Evolutionary conservation across 306 rosid genomes (phyloP), one percentile per base, ranked within the genome.

Genomic region (Cucumis hystrix): DNA sequence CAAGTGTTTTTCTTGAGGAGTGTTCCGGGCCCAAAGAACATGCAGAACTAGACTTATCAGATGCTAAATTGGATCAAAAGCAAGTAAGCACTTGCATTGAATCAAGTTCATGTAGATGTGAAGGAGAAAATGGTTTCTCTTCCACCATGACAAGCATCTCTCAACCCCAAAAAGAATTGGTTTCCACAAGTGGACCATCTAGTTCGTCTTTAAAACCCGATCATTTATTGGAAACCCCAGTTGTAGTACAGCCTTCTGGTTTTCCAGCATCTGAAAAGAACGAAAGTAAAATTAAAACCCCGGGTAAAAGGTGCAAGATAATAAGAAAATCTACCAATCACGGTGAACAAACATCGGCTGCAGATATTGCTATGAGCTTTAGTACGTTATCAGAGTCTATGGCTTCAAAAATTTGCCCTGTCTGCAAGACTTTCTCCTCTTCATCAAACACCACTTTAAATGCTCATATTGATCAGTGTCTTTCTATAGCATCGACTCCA

Each of bases 401-500:
- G 91, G 83, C 81, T 82, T 88, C 89, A 2, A 80, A 88, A 82
- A 54, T 79, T 39, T 88, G 91, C 86, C 91, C 91, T 84, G 91
- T 88, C 80, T 88, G 91, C 83, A 88, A 84, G 71, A 79, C 81
- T 47, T 88, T 88, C 84, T 86, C 91, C 20, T 88, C 91, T 0
- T 80, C 91, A 8, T 88, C 91, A 7, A 88, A 88, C 57, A 88
- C 91, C 55, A 88, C 91, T 74, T 80, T 88, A 83, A 88, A 88
- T 79, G 91, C 91, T 41, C 91, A 88, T 72, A 88, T 88, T 7
- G 91, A 88, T 77, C 91, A 88, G 74, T 88, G 91, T 76, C 89
- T 88, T 75, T 84, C 91, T 15, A 79, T 76, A 67, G 91, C 86
- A 80, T 75, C 91, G 41, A 71, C 88, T 76, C 84, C 89, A 10